phyloP scores from a whole-genome alignment of 2,329 filamentous ascomycete genomes.

The Sporothrix humicola region DNA sequence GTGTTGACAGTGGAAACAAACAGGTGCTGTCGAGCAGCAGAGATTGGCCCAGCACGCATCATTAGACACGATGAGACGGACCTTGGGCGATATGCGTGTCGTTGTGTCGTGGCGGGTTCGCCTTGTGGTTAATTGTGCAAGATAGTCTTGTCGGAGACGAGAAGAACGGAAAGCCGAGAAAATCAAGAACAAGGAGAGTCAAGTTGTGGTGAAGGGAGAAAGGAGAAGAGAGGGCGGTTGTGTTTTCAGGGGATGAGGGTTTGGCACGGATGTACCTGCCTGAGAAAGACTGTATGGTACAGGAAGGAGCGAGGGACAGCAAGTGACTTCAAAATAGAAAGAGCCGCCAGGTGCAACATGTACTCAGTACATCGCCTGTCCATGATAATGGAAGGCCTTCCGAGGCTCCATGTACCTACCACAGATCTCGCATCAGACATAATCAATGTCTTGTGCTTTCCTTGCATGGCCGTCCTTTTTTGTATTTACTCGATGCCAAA shows the following conservation, averaged over 20 bases:
- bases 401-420: neutral
- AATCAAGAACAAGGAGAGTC: neutral
- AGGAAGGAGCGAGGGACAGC: neutral
- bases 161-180: neutral
- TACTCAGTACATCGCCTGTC: neutral
- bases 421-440: neutral
- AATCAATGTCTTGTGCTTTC: neutral
- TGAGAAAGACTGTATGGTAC: neutral
- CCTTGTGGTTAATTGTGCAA: neutral
- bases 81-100: neutral
- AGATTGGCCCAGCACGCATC: neutral
- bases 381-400: neutral
- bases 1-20: neutral
- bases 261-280: neutral
- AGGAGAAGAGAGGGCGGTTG: neutral
- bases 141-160: neutral
- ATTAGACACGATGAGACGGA: neutral
- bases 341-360: neutral
- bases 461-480: neutral
- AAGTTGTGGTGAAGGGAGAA: neutral
- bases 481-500: neutral
- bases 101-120: neutral
- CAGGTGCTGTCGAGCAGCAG: neutral
- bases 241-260: neutral
- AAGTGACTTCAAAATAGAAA: neutral